A percentile compares a stretch with the other conserved stretches of the same genome.
Evolutionary conservation across 441 rosid species (phyloP).

Genomic region (Rhodomyrtus psidioides): DNA sequence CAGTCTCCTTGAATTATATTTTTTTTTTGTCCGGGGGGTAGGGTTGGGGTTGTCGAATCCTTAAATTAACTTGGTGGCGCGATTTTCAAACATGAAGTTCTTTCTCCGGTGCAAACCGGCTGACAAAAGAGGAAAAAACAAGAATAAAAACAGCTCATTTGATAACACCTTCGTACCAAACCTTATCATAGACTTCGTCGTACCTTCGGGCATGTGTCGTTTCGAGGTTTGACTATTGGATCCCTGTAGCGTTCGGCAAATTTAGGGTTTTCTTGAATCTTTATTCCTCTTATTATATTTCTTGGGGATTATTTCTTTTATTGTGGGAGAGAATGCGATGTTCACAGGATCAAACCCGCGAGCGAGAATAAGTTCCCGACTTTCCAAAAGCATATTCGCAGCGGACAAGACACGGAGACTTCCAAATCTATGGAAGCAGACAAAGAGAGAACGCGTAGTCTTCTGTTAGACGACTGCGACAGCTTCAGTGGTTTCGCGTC

Average conservation of each 20-base stretch:
- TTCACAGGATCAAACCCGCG: background rate
- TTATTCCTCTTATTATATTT: background rate
- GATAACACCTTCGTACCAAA: background rate
- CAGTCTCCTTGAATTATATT: too few relatives aligned
- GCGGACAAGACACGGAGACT: background rate
- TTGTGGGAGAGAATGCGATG: background rate
- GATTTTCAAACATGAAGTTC: background rate
- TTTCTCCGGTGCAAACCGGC: background rate
- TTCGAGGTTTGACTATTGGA: background rate
- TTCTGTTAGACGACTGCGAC: background rate
- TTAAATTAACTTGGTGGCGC: background rate
- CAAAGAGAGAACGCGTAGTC: too few relatives aligned
- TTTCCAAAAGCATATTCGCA: background rate
- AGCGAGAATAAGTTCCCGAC: background rate
- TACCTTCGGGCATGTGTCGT: background rate
- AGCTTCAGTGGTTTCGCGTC: background rate
- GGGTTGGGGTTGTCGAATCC: background rate
- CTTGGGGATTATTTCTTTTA: accelerated
- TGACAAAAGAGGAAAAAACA: background rate
- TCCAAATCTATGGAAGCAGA: background rate
- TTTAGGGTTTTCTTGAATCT: background rate
- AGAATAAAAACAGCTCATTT: background rate
- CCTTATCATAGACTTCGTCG: background rate
- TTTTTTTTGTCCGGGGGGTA: too few relatives aligned
- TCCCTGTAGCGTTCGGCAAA: background rate